A percentile compares a stretch with the other conserved stretches of the same genome.
phyloP scores from a whole-genome alignment of 148 eudicot genomes.

The Amaranthus palmeri region DNA sequence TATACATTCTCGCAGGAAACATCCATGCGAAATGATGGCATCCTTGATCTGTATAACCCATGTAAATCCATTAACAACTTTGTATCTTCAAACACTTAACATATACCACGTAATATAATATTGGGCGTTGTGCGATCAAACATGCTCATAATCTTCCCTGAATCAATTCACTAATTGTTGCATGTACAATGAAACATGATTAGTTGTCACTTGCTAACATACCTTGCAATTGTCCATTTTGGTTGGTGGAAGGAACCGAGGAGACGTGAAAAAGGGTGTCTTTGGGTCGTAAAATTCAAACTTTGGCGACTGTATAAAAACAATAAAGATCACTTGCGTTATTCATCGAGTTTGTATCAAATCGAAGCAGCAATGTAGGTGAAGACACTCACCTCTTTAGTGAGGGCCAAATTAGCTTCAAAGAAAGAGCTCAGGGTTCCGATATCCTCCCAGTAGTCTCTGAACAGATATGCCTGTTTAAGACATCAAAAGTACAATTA shows the following conservation, averaged over 20 bases:
- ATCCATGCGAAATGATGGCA: conserved; percentile 92
- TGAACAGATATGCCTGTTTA: conserved; percentile 80
- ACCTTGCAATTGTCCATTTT: conserved; percentile 88
- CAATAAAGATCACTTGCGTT: background rate
- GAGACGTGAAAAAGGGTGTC: conserved; percentile 94
- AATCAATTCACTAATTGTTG: background rate
- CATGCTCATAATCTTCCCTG: no score
- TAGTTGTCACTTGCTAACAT: conserved; percentile 15
- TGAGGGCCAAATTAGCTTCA: conserved; percentile 88
- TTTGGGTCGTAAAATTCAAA: conserved; percentile 90
- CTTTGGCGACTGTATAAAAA: conserved; percentile 50
- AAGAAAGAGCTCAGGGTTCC: conserved; percentile 83
- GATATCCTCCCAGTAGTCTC: conserved; percentile 98
- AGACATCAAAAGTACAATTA: background rate
- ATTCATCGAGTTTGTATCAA: background rate
- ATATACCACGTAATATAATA: no score
- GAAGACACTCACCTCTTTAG: conserved; percentile 60
- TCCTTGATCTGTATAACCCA: conserved; percentile 68
- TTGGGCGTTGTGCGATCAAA: no score
- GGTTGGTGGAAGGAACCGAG: conserved; percentile 84
- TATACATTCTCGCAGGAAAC: conserved; percentile 81
- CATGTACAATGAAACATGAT: background rate
- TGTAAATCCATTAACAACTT: background rate
- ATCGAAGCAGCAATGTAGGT: background rate
- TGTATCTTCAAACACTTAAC: background rate